These are phyloP conservation scores for Stentor roeselii DNA, from an alignment of 73 alveolate species.

Conservation along the genomic window DNA sequence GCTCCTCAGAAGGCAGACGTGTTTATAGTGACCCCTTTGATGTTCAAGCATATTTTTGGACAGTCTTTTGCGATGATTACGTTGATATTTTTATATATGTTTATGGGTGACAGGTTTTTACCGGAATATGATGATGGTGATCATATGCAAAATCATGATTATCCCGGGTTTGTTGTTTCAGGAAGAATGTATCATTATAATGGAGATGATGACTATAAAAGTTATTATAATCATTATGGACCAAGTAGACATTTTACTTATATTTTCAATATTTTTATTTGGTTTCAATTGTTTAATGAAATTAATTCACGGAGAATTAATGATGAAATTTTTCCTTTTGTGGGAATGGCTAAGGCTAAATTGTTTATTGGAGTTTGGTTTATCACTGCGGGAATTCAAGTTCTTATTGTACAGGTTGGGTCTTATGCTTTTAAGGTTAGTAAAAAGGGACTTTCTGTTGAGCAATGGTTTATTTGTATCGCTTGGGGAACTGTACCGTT, in stretches of 20 bases:
- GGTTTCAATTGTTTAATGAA: slow-evolving; percentile 77
- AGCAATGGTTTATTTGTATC: slow-evolving; percentile 77
- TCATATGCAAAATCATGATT: slow-evolving; percentile 37
- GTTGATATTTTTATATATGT: slow-evolving; percentile 49
- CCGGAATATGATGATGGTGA: slow-evolving; percentile 56
- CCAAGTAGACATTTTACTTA: slow-evolving; percentile 88
- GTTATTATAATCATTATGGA: slow-evolving; percentile 40
- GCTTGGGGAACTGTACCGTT: slow-evolving; percentile 56
- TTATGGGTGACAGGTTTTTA: slow-evolving; percentile 62
- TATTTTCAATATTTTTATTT: slow-evolving; percentile 82
- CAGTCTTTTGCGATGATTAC: slow-evolving; percentile 62
- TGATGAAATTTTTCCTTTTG: slow-evolving; percentile 80
- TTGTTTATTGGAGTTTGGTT: slow-evolving; percentile 67
- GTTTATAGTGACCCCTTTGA: slow-evolving; percentile 74
- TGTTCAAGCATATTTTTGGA: slow-evolving; percentile 82
- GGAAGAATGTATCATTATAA: slow-evolving; percentile 34
- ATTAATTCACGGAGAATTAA: slow-evolving; percentile 81
- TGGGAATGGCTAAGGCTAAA: slow-evolving; percentile 54
- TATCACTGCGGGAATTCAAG: slow-evolving; percentile 58
- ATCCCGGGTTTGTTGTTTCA: slow-evolving; percentile 23
- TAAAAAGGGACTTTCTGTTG: slow-evolving; percentile 61
- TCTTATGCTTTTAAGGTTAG: slow-evolving; percentile 62
- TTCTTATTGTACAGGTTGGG: slow-evolving; percentile 66
- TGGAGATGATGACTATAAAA: slow-evolving; percentile 61
- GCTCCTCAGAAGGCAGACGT: slow-evolving; percentile 80